Base-by-base conservation (phyloP, 2,329 filamentous ascomycete genomes). In the Anthostomella pinea region DNA sequence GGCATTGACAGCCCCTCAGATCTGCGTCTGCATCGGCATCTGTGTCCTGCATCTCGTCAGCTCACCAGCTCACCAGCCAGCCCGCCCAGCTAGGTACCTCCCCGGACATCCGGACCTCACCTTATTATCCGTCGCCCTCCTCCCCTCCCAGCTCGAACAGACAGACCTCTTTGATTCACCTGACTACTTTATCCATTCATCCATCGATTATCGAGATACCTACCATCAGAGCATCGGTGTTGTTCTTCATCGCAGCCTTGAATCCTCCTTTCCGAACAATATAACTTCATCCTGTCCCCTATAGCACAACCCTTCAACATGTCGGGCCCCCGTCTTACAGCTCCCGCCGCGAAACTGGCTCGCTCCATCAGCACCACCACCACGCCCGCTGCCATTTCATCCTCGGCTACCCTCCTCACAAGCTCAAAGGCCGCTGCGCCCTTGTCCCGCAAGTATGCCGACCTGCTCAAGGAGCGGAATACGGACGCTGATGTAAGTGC, bases 401-500 rank as follows among this genome's bases (percentile, higher is more conserved):
- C 54, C 33, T 43, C 52, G 8, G 41, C 49, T 15, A 57, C 56
- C 3, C 43, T 57, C 29, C 43, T 59, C 33, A 52, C 52, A 27
- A 46, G 48, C 34, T 56, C 57, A 14, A 59, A 50, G 35, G 46
- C 43, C 19, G 25, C 49, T 3, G 52, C 56, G 22, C 51, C 57
- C 27, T 39, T 61, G 13, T 56, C 55, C 15, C 54, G 52, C 37
- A 60, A 60, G 50, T 61, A 61, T 55, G 57, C 57, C 33, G 58
- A 60, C 14, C 57, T 61, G 14, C 57, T 60, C 26, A 57, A 55
- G 48, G 57, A 60, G 41, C 42, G 54, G 50, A 60, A 55, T 44
- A 44, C 48, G 46, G 58, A 60, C 32, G 38, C 44, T 21, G 57
- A 61, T 42, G 57, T 59, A 56, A 52, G 58, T 16, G 17, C 19